These are phyloP conservation scores for Tylopilus intermedius DNA, from an alignment of 768 basidiomycete species.

Conservation along the genomic window DNA sequence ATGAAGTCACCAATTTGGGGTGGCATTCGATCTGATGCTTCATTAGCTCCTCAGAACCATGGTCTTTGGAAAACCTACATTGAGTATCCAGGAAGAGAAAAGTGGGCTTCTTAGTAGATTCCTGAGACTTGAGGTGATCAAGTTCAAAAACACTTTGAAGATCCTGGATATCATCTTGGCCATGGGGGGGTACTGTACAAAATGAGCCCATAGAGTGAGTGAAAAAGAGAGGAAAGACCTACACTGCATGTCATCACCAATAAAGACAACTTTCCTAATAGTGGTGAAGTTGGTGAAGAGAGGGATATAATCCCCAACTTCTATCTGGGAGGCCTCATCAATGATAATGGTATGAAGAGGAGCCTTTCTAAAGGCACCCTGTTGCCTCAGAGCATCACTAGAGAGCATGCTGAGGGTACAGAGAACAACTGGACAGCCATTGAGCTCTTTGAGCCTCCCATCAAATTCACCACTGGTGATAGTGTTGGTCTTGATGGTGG, in stretches of 20 bases:
- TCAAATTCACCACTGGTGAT: constrained; percentile 45
- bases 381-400: constrained; percentile 15
- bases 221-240: constrained; percentile 19
- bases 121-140: constrained; percentile 43
- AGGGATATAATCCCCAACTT: constrained; percentile 50
- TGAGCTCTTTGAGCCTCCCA: constrained; percentile 30
- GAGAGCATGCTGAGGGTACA: constrained; percentile 80
- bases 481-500: constrained; percentile 40
- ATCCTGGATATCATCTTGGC: constrained; percentile 59
- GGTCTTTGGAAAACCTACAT: constrained; percentile 43
- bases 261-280: constrained; percentile 53
- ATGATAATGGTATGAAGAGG: constrained; percentile 50
- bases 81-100: constrained; percentile 65
- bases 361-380: constrained; percentile 19
- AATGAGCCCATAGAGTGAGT: constrained; percentile 28
- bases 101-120: constrained; percentile 23
- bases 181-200: constrained; percentile 70
- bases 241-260: constrained; percentile 70
- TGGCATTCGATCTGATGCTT: constrained; percentile 70
- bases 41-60: constrained; percentile 2
- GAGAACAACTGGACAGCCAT: constrained; percentile 54
- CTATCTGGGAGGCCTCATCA: constrained; percentile 68
- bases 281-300: constrained; percentile 28
- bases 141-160: constrained; percentile 78
- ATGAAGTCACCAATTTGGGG: constrained; percentile 72